Percentiles rank a stretch among this genome's conserved stretches.
Evolutionary conservation across 2,329 filamentous ascomycete genomes (phyloP).

Genomic region (Akanthomyces muscarius): DNA sequence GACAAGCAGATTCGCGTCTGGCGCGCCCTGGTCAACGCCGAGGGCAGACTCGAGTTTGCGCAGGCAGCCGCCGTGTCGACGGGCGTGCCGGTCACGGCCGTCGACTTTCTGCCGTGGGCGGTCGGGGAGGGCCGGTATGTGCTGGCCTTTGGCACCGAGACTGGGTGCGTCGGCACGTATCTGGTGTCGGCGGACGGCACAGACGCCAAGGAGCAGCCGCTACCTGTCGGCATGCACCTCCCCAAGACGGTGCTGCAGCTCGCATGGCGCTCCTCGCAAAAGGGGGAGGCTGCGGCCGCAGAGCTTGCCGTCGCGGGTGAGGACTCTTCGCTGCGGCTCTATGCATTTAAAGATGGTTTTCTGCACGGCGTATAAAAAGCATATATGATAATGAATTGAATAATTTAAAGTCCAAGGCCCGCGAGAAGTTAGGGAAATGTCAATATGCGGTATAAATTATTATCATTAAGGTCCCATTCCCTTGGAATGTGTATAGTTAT

Average conservation of each 20-base stretch:
- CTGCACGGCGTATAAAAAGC: conserved; percentile 16
- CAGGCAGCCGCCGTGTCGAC: conserved; percentile 52
- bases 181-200: conserved; percentile 38
- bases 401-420: not conserved
- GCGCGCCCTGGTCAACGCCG: conserved; percentile 37
- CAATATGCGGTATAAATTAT: conserved; percentile 5
- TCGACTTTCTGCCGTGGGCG: conserved; percentile 56
- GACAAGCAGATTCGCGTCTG: conserved; percentile 82
- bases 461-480: conserved; percentile 13
- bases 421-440: not conserved
- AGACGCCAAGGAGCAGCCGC: conserved; percentile 33
- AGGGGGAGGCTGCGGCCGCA: conserved; percentile 26
- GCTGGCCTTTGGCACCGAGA: conserved; percentile 57
- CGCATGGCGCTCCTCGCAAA: conserved; percentile 57
- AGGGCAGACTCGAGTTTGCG: conserved; percentile 39
- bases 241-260: conserved; percentile 64
- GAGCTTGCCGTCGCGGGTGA: conserved; percentile 56
- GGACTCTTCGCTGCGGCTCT: conserved; percentile 58
- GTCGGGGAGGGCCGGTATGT: conserved; percentile 31
- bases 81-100: conserved; percentile 62
- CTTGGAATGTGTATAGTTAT: conserved; percentile 11
- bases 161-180: conserved; percentile 44
- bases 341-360: conserved; percentile 38
- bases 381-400: not conserved
- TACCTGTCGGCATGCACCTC: conserved; percentile 44